These are phyloP conservation scores for Thamnidium elegans DNA, from an alignment of 192 early-diverging fungal genomes.

Conservation along the genomic window DNA sequence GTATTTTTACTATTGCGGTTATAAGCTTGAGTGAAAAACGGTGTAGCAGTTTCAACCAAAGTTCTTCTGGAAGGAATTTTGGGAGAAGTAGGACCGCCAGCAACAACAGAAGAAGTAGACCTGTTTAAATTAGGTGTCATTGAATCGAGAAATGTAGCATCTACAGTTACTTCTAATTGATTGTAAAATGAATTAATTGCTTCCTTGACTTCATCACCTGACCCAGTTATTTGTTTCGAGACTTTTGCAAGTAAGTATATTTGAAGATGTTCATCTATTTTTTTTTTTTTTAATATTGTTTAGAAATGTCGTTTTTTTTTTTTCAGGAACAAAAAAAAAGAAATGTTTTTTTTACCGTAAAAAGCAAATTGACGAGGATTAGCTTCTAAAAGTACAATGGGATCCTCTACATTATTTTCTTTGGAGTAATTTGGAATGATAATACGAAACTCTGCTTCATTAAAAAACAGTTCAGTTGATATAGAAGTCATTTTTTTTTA, in stretches of 20 bases:
- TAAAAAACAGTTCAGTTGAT: conserved; percentile 19
- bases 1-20: conserved; percentile 42
- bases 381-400: background rate
- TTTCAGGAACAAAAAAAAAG: background rate
- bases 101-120: background rate
- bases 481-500: background rate
- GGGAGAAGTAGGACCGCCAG: conserved; percentile 13
- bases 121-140: conserved; percentile 2
- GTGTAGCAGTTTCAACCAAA: conserved; percentile 13
- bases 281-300: background rate
- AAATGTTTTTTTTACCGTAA: conserved; percentile 29
- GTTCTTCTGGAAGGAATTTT: conserved; percentile 5
- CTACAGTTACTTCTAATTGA: conserved; percentile 52
- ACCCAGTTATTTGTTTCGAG: conserved; percentile 20
- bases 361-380: conserved; percentile 32
- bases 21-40: conserved; percentile 47
- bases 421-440: conserved; percentile 7
- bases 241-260: conserved; percentile 23
- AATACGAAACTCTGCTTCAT: conserved; percentile 19
- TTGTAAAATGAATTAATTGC: conserved; percentile 43
- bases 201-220: conserved; percentile 25
- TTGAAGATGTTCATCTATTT: conserved; percentile 33
- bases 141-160: conserved; percentile 49
- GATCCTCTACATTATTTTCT: background rate
- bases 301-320: background rate